Evolutionary conservation across 2,329 filamentous ascomycete genomes (phyloP).

Genomic region (Sporothrix brunneoviolacea): DNA sequence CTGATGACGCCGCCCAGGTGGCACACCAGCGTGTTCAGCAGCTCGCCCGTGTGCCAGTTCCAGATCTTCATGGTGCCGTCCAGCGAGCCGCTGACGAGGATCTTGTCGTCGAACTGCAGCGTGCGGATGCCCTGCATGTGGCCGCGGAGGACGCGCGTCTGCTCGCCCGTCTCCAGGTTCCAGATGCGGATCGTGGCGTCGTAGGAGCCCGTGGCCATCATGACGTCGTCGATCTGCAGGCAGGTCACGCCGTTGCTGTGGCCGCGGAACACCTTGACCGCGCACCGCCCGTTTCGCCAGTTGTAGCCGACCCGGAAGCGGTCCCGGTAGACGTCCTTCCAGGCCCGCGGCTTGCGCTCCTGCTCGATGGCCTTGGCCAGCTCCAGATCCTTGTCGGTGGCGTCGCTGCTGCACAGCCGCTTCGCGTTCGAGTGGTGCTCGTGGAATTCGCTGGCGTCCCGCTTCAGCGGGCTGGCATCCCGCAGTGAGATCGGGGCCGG

Average conservation of each 20-base stretch:
- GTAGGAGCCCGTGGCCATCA: slow-evolving; percentile 85
- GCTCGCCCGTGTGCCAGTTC: slow-evolving; percentile 92
- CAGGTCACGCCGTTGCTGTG: slow-evolving; percentile 76
- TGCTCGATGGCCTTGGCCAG: slow-evolving; percentile 12
- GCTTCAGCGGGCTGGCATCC: slow-evolving; percentile 27
- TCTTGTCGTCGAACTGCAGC: slow-evolving; percentile 86
- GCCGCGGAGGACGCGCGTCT: slow-evolving; percentile 75
- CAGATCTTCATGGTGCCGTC: slow-evolving; percentile 87
- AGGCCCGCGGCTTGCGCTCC: slow-evolving; percentile 58
- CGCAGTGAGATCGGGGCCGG: slow-evolving; percentile 22
- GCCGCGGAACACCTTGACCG: slow-evolving; percentile 75
- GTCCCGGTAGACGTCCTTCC: slow-evolving; percentile 97
- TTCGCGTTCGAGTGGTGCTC: slow-evolving; percentile 26
- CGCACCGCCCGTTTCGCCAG: slow-evolving; percentile 92
- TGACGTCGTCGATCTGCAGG: slow-evolving; percentile 71
- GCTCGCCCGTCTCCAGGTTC: slow-evolving; percentile 83
- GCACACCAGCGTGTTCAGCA: slow-evolving; percentile 70
- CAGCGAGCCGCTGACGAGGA: slow-evolving; percentile 83
- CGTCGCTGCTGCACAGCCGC: slow-evolving; percentile 27
- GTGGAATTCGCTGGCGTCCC: slow-evolving; percentile 27
- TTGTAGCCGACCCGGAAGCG: slow-evolving; percentile 90
- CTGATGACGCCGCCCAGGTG: slow-evolving; percentile 80
- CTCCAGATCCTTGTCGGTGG: slow-evolving; percentile 14
- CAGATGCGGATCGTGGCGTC: slow-evolving; percentile 94
- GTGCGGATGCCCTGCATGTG: slow-evolving; percentile 80